Conservation (phyloP, 2,329 filamentous ascomycete genomes). For the Paramyrothecium roridum region DNA sequence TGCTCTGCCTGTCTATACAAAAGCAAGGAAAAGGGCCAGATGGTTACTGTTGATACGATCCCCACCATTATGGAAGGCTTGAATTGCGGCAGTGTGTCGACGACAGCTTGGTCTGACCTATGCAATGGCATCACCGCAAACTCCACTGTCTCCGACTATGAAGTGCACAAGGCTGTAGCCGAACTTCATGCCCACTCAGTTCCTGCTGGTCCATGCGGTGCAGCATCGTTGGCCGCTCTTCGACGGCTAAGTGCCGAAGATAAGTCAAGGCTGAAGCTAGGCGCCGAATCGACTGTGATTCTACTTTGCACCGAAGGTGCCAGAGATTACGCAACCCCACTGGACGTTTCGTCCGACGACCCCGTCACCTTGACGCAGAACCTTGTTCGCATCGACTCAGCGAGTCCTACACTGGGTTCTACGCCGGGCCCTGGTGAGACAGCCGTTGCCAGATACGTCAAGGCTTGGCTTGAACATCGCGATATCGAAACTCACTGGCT, state of each 20-base stretch:
- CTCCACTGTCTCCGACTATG: conserved; percentile 57
- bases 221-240: conserved; percentile 55
- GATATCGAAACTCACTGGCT: conserved; percentile 48
- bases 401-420: conserved; percentile 39
- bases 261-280: conserved; percentile 31
- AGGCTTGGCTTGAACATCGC: conserved; percentile 48
- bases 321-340: conserved; percentile 48
- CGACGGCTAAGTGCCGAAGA: conserved; percentile 37
- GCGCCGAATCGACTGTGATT: conserved; percentile 54
- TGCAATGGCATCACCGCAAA: conserved; percentile 56
- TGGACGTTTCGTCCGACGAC: conserved; percentile 37
- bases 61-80: conserved; percentile 72
- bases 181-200: conserved; percentile 48
- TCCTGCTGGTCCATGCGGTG: conserved; percentile 60
- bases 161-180: conserved; percentile 57
- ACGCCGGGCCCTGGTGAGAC: conserved; percentile 41
- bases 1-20: conserved; percentile 57
- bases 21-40: conserved; percentile 45
- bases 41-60: conserved; percentile 48
- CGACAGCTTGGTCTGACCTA: conserved; percentile 61
- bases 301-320: conserved; percentile 60
- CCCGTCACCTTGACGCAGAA: conserved; percentile 37
- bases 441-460: conserved; percentile 41
- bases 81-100: conserved; percentile 68
- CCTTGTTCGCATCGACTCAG: conserved; percentile 46